Percentiles rank a stretch among this genome's conserved stretches.
These are phyloP conservation scores for Anisodus acutangulus DNA, from an alignment of 257 asterid genomes.

Conservation along the genomic window DNA sequence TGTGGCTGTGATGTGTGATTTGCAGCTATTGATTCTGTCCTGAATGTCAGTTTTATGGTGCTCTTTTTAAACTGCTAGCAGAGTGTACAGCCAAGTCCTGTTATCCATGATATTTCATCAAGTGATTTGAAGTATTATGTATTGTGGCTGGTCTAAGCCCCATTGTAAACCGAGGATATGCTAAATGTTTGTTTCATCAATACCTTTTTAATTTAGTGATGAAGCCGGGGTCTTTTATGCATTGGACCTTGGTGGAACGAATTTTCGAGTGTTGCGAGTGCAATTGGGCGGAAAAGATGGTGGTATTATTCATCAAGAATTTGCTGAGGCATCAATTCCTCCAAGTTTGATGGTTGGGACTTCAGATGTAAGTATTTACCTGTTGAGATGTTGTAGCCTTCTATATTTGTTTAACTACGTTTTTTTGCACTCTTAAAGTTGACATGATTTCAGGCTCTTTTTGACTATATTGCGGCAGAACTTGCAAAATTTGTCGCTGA, in stretches of 20 bases:
- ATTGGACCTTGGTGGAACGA: constrained; percentile 95
- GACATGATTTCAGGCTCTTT: constrained; percentile 46
- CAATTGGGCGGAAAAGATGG: constrained; percentile 75
- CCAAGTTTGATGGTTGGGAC: constrained; percentile 74
- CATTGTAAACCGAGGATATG: not conserved
- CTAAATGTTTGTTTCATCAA: constrained; percentile 25
- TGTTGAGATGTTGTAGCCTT: not conserved
- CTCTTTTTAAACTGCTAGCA: not conserved
- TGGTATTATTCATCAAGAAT: constrained; percentile 77
- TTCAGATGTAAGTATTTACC: constrained; percentile 41
- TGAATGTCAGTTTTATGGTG: not conserved
- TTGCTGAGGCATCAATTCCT: constrained; percentile 83
- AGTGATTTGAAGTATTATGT: constrained; percentile 4
- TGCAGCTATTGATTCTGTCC: not conserved
- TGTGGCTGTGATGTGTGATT: constrained; percentile 18
- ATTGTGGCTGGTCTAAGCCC: not conserved
- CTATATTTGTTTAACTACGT: not conserved
- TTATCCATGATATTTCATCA: not conserved
- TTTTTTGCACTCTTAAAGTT: not conserved
- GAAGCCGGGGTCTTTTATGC: constrained; percentile 94
- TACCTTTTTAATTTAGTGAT: constrained; percentile 45
- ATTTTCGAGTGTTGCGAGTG: constrained; percentile 91
- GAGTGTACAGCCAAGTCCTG: not conserved
- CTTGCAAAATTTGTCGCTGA: constrained; percentile 45
- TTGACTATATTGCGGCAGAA: constrained; percentile 48